Evolutionary conservation across 2,329 filamentous ascomycete genomes (phyloP).

Genomic region (Gnomoniopsis sp.): DNA sequence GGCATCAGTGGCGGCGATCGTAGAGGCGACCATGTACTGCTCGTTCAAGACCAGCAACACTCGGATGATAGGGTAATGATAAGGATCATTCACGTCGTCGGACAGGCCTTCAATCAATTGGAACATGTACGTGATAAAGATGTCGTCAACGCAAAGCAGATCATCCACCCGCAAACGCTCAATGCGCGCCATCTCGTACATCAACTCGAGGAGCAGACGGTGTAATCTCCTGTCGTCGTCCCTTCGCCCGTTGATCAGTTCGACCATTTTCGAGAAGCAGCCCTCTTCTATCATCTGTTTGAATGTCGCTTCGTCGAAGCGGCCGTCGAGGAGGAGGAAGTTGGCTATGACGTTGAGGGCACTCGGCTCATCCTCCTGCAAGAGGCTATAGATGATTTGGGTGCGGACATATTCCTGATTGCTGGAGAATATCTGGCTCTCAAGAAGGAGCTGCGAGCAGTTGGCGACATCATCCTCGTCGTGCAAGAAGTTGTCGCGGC

Average conservation of each 20-base stretch:
- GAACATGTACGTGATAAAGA: slow-evolving; percentile 80
- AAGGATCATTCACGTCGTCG: slow-evolving; percentile 85
- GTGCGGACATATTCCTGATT: slow-evolving; percentile 85
- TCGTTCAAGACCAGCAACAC: slow-evolving; percentile 94
- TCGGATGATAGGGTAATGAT: slow-evolving; percentile 91
- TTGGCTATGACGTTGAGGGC: slow-evolving; percentile 80
- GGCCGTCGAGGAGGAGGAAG: slow-evolving; percentile 84
- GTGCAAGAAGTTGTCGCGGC: slow-evolving; percentile 71
- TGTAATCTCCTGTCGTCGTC: slow-evolving; percentile 70
- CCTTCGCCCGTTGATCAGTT: slow-evolving; percentile 68
- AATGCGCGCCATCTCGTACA: slow-evolving; percentile 96
- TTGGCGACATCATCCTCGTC: slow-evolving; percentile 75
- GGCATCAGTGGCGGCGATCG: slow-evolving; percentile 43
- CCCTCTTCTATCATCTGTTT: slow-evolving; percentile 84
- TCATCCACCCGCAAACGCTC: slow-evolving; percentile 77
- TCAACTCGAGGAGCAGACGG: slow-evolving; percentile 76
- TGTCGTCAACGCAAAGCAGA: slow-evolving; percentile 71
- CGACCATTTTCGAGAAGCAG: slow-evolving; percentile 78
- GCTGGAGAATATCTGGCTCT: slow-evolving; percentile 68
- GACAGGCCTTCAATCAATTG: slow-evolving; percentile 84
- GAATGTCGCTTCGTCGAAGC: slow-evolving; percentile 72
- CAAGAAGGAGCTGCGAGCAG: slow-evolving; percentile 76
- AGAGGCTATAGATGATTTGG: slow-evolving; percentile 86
- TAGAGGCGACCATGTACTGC: slow-evolving; percentile 87
- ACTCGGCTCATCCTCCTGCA: slow-evolving; percentile 81